Percentiles rank a stretch among this genome's conserved stretches.
Conservation (phyloP, 495 filamentous ascomycete species). For the Cairneyella variabilis region DNA sequence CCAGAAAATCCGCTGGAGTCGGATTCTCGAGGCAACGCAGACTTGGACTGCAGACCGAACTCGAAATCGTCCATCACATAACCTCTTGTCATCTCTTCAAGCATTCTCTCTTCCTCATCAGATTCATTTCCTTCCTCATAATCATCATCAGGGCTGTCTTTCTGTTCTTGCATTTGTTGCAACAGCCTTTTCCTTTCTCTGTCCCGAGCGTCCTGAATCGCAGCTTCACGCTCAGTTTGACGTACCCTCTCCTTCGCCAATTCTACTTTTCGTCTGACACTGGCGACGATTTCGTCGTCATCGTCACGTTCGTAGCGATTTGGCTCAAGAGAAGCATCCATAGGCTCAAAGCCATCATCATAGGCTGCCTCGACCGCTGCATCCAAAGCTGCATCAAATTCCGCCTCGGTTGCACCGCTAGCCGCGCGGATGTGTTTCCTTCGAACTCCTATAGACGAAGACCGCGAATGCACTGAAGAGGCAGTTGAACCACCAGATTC, state of each 20-base stretch:
- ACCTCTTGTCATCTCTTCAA: slow-evolving; percentile 89
- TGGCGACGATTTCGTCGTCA: slow-evolving; percentile 45
- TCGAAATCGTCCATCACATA: slow-evolving; percentile 87
- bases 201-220: slow-evolving; percentile 31
- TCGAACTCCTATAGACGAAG: slow-evolving; percentile 64
- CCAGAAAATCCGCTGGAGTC: slow-evolving; percentile 82
- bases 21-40: slow-evolving; percentile 79
- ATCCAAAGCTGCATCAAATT: slow-evolving; percentile 93
- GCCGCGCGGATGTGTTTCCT: slow-evolving; percentile 59
- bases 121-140: slow-evolving; percentile 70
- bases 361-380: slow-evolving; percentile 96
- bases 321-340: slow-evolving; percentile 45
- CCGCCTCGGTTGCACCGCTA: slow-evolving; percentile 79
- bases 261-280: slow-evolving; percentile 67
- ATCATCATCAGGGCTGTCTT: slow-evolving; percentile 36
- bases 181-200: slow-evolving; percentile 35
- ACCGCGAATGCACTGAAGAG: slow-evolving; percentile 77
- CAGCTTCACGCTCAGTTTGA: slow-evolving; percentile 73
- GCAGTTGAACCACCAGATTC: slow-evolving; percentile 81
- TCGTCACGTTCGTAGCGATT: slow-evolving; percentile 34
- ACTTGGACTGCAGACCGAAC: slow-evolving; percentile 68
- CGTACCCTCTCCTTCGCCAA: slow-evolving; percentile 74
- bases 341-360: slow-evolving; percentile 85
- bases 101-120: slow-evolving; percentile 86
- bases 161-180: slow-evolving; percentile 25